Evolutionary conservation across 1,139 yeast species (phyloP).

Genomic region (Lodderomyces metapsilosis): DNA sequence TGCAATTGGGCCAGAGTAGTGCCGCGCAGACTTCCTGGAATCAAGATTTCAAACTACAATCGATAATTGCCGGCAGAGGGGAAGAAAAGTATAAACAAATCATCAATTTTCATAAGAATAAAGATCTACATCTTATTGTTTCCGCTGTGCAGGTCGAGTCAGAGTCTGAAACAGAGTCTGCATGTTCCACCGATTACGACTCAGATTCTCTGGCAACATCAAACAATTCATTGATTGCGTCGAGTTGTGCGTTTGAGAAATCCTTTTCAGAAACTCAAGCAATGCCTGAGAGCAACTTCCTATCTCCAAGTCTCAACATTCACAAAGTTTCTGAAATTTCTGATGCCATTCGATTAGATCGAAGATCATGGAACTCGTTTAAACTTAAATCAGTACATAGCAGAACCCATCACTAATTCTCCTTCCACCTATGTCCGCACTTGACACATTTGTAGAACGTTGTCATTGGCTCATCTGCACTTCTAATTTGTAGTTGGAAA

Average conservation of each 20-base stretch:
- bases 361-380: conserved; percentile 11
- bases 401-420: conserved; percentile 46
- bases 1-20: not conserved
- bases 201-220: not conserved
- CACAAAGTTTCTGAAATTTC: conserved; percentile 7
- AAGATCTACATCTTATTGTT: conserved; percentile 8
- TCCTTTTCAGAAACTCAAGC: conserved; percentile 2
- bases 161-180: conserved; percentile 8
- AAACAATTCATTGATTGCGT: conserved; percentile 1
- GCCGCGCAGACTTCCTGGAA: not conserved
- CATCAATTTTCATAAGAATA: conserved; percentile 19
- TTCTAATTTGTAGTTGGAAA: conserved; percentile 93
- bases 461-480: conserved; percentile 94
- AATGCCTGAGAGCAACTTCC: not conserved
- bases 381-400: conserved; percentile 8
- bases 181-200: conserved; percentile 2
- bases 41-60: conserved; percentile 23
- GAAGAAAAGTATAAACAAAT: conserved; percentile 21
- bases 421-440: conserved; percentile 97
- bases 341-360: conserved; percentile 8
- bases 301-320: conserved; percentile 5
- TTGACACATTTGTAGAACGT: conserved; percentile 91
- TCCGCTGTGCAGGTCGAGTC: conserved; percentile 9
- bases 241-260: conserved; percentile 7
- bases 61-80: conserved; percentile 26